Evolutionary conservation across 169 alveolate species (phyloP).

Genomic region (Sarcocystis neurona): DNA sequence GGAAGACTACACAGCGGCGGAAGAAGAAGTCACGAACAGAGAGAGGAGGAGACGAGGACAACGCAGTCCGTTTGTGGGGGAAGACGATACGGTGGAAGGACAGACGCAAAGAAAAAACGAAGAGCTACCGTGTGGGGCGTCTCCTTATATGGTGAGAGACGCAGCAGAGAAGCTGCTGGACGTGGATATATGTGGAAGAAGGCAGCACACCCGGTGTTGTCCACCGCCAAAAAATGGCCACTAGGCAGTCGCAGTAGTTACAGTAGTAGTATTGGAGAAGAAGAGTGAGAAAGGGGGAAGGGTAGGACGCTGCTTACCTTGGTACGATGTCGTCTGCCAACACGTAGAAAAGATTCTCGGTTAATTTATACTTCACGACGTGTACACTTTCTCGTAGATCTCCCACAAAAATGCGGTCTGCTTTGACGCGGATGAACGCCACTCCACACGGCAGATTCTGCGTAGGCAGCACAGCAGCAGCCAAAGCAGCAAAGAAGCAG

Average conservation of each 20-base stretch:
- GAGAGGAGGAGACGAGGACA: not conserved
- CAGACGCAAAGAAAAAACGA: not conserved
- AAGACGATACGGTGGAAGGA: not conserved
- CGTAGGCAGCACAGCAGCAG: not conserved
- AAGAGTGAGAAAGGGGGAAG: not conserved
- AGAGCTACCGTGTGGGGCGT: not conserved
- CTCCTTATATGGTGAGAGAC: no score
- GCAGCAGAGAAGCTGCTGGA: no score
- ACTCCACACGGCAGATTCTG: slow-evolving; percentile 77
- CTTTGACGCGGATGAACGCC: slow-evolving; percentile 80
- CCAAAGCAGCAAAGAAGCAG: no score
- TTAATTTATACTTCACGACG: slow-evolving; percentile 85
- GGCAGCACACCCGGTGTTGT: no score
- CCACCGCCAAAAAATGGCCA: no score
- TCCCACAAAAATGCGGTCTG: slow-evolving; percentile 92
- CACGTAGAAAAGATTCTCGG: slow-evolving; percentile 75
- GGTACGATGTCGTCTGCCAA: slow-evolving; percentile 63
- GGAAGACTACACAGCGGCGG: no score
- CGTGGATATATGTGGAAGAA: no score
- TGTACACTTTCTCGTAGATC: slow-evolving; percentile 93
- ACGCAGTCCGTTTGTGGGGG: not conserved
- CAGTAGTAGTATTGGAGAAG: not conserved
- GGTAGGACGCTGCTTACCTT: not conserved
- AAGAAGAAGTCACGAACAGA: no score
- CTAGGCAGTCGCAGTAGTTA: no score